Percentiles rank a stretch among this genome's conserved stretches.
phyloP scores from a whole-genome alignment of 345 rosid species.

The Aegle marmelos region DNA sequence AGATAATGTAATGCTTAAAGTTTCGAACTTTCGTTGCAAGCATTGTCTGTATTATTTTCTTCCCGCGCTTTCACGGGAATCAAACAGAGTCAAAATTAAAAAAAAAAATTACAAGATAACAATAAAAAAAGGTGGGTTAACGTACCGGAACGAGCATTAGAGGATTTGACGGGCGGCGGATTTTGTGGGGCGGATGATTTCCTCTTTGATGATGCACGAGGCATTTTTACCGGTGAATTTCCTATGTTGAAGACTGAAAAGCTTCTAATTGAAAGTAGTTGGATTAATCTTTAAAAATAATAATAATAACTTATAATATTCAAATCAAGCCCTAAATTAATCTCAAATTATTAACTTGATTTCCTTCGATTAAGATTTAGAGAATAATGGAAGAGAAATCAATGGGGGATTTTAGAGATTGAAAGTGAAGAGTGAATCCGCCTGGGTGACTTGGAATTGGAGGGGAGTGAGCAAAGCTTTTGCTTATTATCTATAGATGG shows the following conservation, averaged over 20 bases:
- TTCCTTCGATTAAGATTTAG: neutral
- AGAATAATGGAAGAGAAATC: neutral
- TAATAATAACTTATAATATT: too few species aligned
- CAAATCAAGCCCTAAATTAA: neutral
- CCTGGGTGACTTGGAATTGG: too few species aligned
- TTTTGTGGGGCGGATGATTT: slow-evolving; percentile 39
- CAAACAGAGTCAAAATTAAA: neutral
- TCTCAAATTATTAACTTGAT: too few species aligned
- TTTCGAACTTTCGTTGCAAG: neutral
- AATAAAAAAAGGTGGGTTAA: neutral
- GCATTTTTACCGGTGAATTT: slow-evolving; percentile 20
- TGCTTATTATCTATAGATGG: neutral
- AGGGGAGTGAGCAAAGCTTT: neutral
- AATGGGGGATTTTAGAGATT: too few species aligned
- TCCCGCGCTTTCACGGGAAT: slow-evolving; percentile 27
- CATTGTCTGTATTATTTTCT: neutral
- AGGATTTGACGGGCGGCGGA: slow-evolving; percentile 31
- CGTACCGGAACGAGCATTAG: slow-evolving; percentile 28
- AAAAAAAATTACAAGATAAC: neutral
- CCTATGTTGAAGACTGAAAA: neutral
- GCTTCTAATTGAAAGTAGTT: neutral
- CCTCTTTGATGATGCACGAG: slow-evolving; percentile 44
- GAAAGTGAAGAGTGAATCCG: too few species aligned
- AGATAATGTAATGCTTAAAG: neutral
- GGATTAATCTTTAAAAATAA: too few species aligned